Base-by-base conservation (phyloP, 176 grass and related monocot genomes). In the Aegilops longissima region DNA sequence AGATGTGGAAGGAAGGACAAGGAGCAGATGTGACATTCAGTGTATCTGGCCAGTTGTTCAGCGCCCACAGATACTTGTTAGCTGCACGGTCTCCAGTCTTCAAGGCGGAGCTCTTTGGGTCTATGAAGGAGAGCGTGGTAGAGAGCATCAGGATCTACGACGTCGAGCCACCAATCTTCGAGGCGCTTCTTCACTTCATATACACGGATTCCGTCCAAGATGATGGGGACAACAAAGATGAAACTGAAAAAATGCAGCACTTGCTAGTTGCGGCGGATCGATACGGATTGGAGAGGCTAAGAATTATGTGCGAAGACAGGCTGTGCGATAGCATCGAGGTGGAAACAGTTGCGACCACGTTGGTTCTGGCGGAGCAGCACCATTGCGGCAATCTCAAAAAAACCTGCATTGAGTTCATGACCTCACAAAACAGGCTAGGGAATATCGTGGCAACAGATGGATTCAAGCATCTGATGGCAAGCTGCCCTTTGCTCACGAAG, bases 341-440 rank as follows among this genome's bases (percentile, higher is more conserved):
- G 29, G 10, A 16, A 0, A 90, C 83, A 8, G 78, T 73, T 0
- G 52, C 33, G 4, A 78, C 35, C 0, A 90, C 63, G 0, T 5
- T 86, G 35, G 83, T 30, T 3, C 8, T 90, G 10, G 79, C 88
- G 4, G 78, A 78, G 18, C 63, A 82, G 3, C 83, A 90, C 25
- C 2, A 31, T 8, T 86, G 78, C 51, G 1, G 4, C 1, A 12
- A 39, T 12, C 83, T 86, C 0, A 63, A 64, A 11, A 35, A 81
- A 8, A 71, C 51, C 1, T 90, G 83, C 45, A 3, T 86, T 7
- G 10, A 11, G 44, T 75, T 85, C 8, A 68, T 81, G 47, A 44
- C 82, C 67, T 71, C 2, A 3, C 18, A 5, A 25, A 49, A 12
- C 9, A 30, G 10, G 2, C 16, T 78, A 65, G 36, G 38, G 1